Conservation (phyloP, 305 asterid species). For the Fraxinus paxiana region DNA sequence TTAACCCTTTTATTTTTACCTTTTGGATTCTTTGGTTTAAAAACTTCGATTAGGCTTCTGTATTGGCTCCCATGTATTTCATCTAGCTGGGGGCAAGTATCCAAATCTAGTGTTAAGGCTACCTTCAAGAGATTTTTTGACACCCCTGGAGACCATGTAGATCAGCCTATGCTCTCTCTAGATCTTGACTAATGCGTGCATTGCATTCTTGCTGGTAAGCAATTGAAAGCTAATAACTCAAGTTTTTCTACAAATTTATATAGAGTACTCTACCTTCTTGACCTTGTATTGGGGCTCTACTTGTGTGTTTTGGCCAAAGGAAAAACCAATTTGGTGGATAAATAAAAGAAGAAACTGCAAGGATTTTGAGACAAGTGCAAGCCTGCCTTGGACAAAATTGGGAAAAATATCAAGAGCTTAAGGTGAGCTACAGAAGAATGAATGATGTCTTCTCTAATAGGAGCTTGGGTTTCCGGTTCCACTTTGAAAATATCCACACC, state of each 20-base stretch:
- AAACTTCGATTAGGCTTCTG: background rate
- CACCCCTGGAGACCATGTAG: background rate
- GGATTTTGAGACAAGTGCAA: background rate
- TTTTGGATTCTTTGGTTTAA: background rate
- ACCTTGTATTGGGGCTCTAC: background rate
- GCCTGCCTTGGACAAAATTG: background rate
- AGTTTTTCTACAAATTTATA: background rate
- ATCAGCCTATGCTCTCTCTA: background rate
- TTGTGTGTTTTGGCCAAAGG: background rate
- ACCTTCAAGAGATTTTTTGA: background rate
- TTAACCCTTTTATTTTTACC: background rate
- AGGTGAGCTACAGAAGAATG: background rate
- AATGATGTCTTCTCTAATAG: background rate
- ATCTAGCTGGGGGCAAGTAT: background rate
- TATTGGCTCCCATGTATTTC: background rate
- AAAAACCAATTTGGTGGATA: background rate
- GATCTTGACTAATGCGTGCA: background rate
- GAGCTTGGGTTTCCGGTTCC: background rate
- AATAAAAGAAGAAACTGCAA: background rate
- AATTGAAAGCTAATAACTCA: background rate
- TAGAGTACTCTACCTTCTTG: background rate
- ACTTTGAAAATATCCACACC: background rate
- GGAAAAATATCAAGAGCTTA: background rate
- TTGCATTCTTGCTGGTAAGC: background rate
- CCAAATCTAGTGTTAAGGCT: background rate